Conservation (phyloP, 768 basidiomycete species). For the Calocera cornea region DNA sequence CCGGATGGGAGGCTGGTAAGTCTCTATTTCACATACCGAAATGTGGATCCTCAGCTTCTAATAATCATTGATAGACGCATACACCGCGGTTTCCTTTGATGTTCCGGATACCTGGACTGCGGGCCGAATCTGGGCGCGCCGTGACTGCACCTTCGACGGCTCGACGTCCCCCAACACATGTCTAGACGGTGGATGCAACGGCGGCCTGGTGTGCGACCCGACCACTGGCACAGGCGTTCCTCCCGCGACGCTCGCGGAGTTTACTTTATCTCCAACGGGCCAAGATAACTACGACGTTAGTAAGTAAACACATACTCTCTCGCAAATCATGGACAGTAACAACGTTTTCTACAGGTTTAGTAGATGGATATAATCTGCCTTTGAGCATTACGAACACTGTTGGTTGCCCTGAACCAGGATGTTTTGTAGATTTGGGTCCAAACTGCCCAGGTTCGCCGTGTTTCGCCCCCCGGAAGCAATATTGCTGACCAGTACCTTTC, state of each 20-base stretch:
- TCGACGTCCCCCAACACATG: constrained; percentile 27
- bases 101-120: constrained; percentile 54
- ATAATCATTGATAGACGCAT: constrained; percentile 8
- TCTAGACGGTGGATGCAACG: constrained; percentile 30
- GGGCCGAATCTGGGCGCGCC: constrained; percentile 47
- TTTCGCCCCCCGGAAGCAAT: no score
- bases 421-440: not conserved
- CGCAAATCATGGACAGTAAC: no score
- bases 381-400: constrained; percentile 11
- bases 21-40: no score
- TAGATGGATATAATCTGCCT: constrained; percentile 13
- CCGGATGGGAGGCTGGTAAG: constrained; percentile 14
- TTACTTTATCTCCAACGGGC: constrained; percentile 10
- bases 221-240: constrained; percentile 27
- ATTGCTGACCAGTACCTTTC: no score
- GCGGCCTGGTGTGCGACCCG: constrained; percentile 27
- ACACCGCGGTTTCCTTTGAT: constrained; percentile 32
- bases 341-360: no score
- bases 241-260: constrained; percentile 15
- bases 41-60: no score
- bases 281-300: constrained; percentile 5
- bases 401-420: not conserved
- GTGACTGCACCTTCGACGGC: constrained; percentile 28
- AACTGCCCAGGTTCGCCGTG: not conserved
- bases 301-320: no score